Evolutionary conservation across 306 rosid genomes (phyloP).

Genomic region (Chamaecrista fasciculata): DNA sequence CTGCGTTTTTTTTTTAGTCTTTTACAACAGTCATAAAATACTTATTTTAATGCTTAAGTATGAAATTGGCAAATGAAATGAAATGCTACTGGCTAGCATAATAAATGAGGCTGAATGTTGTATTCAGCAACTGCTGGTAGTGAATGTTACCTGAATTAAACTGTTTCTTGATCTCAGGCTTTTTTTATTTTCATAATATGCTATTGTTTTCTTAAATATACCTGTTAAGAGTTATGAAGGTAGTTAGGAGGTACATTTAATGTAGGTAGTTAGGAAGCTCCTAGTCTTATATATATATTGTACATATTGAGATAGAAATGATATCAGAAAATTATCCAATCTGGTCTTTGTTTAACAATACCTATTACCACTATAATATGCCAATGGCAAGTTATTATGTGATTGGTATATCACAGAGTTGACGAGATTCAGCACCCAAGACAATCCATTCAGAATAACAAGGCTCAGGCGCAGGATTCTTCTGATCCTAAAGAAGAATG

Average conservation of each 20-base stretch:
- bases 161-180: not conserved
- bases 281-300: too few species aligned
- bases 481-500: conserved; percentile 51
- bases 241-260: too few species aligned
- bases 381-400: conserved; percentile 19
- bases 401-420: conserved; percentile 47
- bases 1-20: not conserved
- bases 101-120: not conserved
- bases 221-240: too few species aligned
- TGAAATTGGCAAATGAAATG: not conserved
- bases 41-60: not conserved
- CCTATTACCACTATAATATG: conserved; percentile 6
- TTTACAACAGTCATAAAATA: conserved; percentile 1
- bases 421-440: conserved; percentile 56
- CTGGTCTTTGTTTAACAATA: conserved; percentile 23
- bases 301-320: too few species aligned
- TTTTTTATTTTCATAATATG: conserved; percentile 21
- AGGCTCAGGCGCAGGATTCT: conserved; percentile 38
- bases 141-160: conserved; percentile 17
- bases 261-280: too few species aligned
- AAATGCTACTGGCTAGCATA: not conserved
- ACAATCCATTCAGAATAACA: conserved; percentile 14
- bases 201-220: conserved; percentile 23
- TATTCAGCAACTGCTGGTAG: not conserved
- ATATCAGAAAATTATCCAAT: too few species aligned